A percentile compares a stretch with the other conserved stretches of the same genome.
phyloP scores from a whole-genome alignment of 129 eudicot genomes.

The Pulicaria dysenterica region DNA sequence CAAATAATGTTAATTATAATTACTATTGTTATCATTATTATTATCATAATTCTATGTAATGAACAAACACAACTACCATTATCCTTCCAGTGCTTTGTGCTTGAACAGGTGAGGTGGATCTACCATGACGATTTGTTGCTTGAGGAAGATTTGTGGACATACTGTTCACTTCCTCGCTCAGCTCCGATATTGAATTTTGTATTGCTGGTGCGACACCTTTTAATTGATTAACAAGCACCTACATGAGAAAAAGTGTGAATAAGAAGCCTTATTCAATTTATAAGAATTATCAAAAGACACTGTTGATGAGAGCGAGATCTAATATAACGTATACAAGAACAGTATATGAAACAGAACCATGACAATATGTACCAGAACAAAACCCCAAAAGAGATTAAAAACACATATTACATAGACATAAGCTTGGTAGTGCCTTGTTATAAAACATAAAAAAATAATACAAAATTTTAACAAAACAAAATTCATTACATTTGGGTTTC shows the following conservation, averaged over 20 bases:
- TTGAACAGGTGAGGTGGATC: conserved; percentile 70
- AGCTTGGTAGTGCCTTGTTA: neutral
- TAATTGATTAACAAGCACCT: conserved; percentile 94
- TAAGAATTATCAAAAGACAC: neutral
- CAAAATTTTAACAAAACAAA: too few species aligned
- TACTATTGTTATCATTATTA: too few species aligned
- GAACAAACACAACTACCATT: conserved; percentile 48
- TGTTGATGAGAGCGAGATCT: conserved; percentile 1
- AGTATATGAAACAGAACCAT: conserved; percentile 1
- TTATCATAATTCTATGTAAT: neutral
- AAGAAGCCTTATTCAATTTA: neutral
- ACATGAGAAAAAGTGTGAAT: conserved; percentile 22
- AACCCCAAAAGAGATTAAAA: neutral
- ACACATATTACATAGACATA: neutral
- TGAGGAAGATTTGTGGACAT: conserved; percentile 71
- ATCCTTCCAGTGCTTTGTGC: conserved; percentile 78
- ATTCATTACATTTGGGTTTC: conserved; percentile 4
- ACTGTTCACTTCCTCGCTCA: conserved; percentile 77
- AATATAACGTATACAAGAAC: neutral
- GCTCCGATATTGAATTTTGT: conserved; percentile 82
- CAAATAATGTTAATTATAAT: neutral
- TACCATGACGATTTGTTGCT: conserved; percentile 47
- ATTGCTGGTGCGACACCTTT: conserved; percentile 90
- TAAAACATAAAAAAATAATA: neutral
- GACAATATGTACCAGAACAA: neutral